Conservation (phyloP, 352 stramenopile species). For the Phytophthora europaea region DNA sequence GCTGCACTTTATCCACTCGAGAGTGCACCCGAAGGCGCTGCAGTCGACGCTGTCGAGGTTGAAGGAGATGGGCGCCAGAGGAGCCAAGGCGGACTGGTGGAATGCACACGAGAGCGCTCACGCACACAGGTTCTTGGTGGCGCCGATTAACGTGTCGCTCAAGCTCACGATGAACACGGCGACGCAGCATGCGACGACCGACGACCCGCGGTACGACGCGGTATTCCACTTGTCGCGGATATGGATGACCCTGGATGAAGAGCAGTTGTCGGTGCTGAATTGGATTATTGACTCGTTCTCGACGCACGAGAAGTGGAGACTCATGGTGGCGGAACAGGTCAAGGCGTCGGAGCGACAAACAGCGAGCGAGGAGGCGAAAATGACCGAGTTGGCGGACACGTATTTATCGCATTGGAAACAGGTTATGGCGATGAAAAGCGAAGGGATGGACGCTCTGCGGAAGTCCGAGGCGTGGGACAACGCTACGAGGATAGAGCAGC, state of each 20-base stretch:
- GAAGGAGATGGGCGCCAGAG: conserved; percentile 86
- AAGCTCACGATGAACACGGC: conserved; percentile 93
- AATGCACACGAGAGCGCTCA: conserved; percentile 74
- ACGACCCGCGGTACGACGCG: conserved; percentile 82
- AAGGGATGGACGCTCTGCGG: conserved; percentile 68
- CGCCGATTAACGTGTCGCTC: conserved; percentile 82
- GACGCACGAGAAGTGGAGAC: conserved; percentile 78
- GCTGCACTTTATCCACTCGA: conserved; percentile 90
- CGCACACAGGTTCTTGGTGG: conserved; percentile 84
- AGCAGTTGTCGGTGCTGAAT: conserved; percentile 85
- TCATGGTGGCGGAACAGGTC: conserved; percentile 76
- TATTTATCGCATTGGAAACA: conserved; percentile 84
- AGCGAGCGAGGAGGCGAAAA: conserved; percentile 55
- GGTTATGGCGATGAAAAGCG: conserved; percentile 70
- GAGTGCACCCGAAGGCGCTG: conserved; percentile 81
- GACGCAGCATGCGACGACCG: conserved; percentile 69
- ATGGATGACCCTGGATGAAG: conserved; percentile 80
- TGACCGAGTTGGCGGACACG: conserved; percentile 56
- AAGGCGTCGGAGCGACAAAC: conserved; percentile 64
- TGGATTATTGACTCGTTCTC: conserved; percentile 79
- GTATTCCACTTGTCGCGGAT: conserved; percentile 86
- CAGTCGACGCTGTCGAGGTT: conserved; percentile 78
- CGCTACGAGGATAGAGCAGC: conserved; percentile 70
- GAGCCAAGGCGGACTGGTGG: conserved; percentile 78
- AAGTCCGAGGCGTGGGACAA: conserved; percentile 69